These are phyloP conservation scores for Spiromyces aspiralis DNA, from an alignment of 371 early-diverging fungal genomes.

Conservation along the genomic window DNA sequence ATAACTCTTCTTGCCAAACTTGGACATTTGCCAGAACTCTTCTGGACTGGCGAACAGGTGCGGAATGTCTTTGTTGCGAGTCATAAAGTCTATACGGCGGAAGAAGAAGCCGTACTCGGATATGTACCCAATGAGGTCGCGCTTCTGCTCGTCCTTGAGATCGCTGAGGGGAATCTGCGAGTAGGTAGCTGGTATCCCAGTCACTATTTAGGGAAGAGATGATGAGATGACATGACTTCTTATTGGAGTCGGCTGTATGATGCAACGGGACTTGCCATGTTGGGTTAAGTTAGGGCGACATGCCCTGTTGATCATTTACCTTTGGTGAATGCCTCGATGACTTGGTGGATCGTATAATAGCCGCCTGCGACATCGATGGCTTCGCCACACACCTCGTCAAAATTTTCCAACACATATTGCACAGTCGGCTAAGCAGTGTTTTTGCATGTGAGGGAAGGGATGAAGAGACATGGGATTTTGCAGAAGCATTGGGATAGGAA, in stretches of 20 bases:
- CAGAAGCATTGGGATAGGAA: too few relatives aligned
- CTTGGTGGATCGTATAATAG: conserved; percentile 7
- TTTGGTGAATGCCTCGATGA: conserved; percentile 10
- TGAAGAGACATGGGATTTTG: too few relatives aligned
- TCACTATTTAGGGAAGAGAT: not conserved
- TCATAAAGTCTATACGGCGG: conserved; percentile 11
- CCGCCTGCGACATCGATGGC: conserved; percentile 7
- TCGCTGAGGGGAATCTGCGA: conserved; percentile 3
- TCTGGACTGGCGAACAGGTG: conserved; percentile 9
- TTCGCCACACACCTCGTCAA: conserved; percentile 8
- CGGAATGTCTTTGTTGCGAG: conserved; percentile 9
- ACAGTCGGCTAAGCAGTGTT: conserved; percentile 6
- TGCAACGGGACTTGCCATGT: too few relatives aligned
- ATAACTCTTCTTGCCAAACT: too few relatives aligned
- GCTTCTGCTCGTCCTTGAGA: not conserved
- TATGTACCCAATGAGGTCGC: not conserved
- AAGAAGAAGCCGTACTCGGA: conserved; percentile 14
- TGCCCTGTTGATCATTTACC: too few relatives aligned
- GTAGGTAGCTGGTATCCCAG: conserved; percentile 7
- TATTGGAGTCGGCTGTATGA: too few relatives aligned
- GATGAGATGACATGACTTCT: too few relatives aligned
- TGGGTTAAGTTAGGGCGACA: too few relatives aligned
- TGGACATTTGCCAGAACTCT: conserved; percentile 11
- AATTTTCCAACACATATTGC: conserved; percentile 6
- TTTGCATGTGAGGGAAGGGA: too few relatives aligned